A percentile compares a stretch with the other conserved stretches of the same genome.
phyloP scores from a whole-genome alignment of 305 asterid genomes.

The Ajuga reptans region DNA sequence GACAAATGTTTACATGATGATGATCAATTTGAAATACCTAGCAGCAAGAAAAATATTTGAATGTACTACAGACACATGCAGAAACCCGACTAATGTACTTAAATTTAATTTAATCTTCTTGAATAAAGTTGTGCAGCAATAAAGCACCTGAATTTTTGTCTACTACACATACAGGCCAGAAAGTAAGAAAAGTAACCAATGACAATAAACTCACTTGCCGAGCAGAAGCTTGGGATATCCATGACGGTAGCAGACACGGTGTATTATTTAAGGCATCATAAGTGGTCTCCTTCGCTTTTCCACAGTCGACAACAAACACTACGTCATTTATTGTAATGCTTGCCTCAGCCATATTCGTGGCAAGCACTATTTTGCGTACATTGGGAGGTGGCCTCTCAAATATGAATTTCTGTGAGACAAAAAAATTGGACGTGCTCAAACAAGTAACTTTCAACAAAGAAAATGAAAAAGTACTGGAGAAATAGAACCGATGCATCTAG shows the following conservation, averaged over 20 bases:
- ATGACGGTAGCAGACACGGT: slow-evolving; percentile 90
- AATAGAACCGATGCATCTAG: background rate
- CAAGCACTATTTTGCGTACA: slow-evolving; percentile 89
- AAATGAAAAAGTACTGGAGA: background rate
- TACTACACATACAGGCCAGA: slow-evolving; percentile 10
- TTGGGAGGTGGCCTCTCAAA: slow-evolving; percentile 87
- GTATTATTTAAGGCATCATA: slow-evolving; percentile 81
- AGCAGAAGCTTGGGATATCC: slow-evolving; percentile 99
- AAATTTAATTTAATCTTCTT: slow-evolving; percentile 1
- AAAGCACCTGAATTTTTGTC: background rate
- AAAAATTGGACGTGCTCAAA: slow-evolving; percentile 25
- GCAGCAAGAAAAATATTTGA: slow-evolving; percentile 2
- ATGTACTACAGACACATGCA: slow-evolving; percentile 2
- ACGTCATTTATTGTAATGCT: slow-evolving; percentile 95
- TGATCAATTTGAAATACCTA: background rate
- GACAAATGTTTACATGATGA: slow-evolving; percentile 4
- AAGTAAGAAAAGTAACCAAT: slow-evolving; percentile 14
- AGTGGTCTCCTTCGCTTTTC: slow-evolving; percentile 97
- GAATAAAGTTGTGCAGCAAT: background rate
- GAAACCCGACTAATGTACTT: slow-evolving; percentile 10
- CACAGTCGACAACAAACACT: slow-evolving; percentile 98
- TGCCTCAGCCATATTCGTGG: slow-evolving; percentile 99
- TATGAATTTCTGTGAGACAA: slow-evolving; percentile 70
- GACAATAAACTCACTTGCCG: slow-evolving; percentile 64
- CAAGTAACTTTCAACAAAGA: background rate